Conservation (phyloP, 192 early-diverging fungal species). For the Phlyctochytrium arcticum region DNA sequence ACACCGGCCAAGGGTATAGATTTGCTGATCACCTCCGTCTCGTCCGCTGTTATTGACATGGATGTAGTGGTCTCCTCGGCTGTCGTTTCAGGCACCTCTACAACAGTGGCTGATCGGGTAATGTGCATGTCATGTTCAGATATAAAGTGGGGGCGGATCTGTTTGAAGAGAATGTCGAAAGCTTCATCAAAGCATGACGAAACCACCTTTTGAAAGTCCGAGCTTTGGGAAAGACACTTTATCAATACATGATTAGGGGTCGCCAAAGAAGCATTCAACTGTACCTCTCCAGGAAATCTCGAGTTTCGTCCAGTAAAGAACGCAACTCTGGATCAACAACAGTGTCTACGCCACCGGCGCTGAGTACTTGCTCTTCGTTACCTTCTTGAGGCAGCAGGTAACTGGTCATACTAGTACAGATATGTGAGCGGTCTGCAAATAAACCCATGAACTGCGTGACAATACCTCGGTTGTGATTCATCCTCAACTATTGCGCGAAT, state of each 20-base stretch:
- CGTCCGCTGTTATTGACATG: too few relatives aligned
- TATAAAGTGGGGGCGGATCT: slow-evolving; percentile 26
- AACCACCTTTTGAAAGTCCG: slow-evolving; percentile 32
- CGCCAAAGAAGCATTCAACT: too few relatives aligned
- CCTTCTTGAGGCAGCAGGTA: slow-evolving; percentile 62
- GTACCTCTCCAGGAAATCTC: slow-evolving; percentile 82
- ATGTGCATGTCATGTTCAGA: not conserved
- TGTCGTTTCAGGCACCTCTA: not conserved
- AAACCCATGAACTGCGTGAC: not conserved
- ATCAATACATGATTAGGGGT: too few relatives aligned
- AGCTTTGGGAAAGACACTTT: too few relatives aligned
- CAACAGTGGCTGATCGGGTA: too few relatives aligned
- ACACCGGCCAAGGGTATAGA: slow-evolving; percentile 33
- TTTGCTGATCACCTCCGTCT: slow-evolving; percentile 51
- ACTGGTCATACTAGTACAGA: not conserved
- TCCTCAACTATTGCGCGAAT: slow-evolving; percentile 32
- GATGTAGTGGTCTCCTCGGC: slow-evolving; percentile 70
- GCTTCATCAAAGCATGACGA: slow-evolving; percentile 28
- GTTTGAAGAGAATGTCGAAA: slow-evolving; percentile 31
- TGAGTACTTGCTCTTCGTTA: slow-evolving; percentile 59
- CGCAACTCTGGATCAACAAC: slow-evolving; percentile 61
- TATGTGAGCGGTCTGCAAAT: not conserved
- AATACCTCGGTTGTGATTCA: not conserved
- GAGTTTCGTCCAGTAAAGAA: slow-evolving; percentile 77
- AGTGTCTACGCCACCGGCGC: slow-evolving; percentile 44